Evolutionary conservation across 192 early-diverging fungal genomes (phyloP).

Genomic region (Phycomyces nitens): DNA sequence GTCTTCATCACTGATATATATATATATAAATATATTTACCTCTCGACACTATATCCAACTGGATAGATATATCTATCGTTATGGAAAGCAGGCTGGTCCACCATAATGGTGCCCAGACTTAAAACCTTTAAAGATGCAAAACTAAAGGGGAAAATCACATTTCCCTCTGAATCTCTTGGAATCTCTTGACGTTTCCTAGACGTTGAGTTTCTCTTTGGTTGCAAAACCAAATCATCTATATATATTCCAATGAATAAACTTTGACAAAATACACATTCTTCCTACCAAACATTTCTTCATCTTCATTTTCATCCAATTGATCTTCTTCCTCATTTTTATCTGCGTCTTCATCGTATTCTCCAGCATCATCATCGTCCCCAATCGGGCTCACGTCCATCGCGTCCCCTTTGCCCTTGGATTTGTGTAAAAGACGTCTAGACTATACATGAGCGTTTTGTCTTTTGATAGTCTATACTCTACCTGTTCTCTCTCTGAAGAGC

Average conservation of each 20-base stretch:
- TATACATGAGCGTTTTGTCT: not conserved
- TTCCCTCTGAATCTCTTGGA: conserved; percentile 49
- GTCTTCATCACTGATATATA: too few species aligned
- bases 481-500: conserved; percentile 16
- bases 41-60: conserved; percentile 66
- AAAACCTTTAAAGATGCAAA: conserved; percentile 61
- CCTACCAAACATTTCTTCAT: not conserved
- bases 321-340: conserved; percentile 1
- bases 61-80: conserved; percentile 82
- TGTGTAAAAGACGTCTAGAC: not conserved
- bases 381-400: conserved; percentile 14
- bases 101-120: conserved; percentile 56
- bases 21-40: too few species aligned
- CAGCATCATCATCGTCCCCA: conserved; percentile 11
- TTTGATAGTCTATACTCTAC: not conserved
- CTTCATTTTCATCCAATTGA: conserved; percentile 14
- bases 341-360: conserved; percentile 8
- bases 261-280: not conserved
- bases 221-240: conserved; percentile 3
- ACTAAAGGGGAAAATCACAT: conserved; percentile 58
- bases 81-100: conserved; percentile 61
- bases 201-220: conserved; percentile 8
- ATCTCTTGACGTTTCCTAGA: conserved; percentile 14
- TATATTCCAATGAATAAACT: not conserved
- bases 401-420: not conserved